phyloP scores from a whole-genome alignment of 2,329 filamentous ascomycete species.

The Pseudogymnoascus sp. region DNA sequence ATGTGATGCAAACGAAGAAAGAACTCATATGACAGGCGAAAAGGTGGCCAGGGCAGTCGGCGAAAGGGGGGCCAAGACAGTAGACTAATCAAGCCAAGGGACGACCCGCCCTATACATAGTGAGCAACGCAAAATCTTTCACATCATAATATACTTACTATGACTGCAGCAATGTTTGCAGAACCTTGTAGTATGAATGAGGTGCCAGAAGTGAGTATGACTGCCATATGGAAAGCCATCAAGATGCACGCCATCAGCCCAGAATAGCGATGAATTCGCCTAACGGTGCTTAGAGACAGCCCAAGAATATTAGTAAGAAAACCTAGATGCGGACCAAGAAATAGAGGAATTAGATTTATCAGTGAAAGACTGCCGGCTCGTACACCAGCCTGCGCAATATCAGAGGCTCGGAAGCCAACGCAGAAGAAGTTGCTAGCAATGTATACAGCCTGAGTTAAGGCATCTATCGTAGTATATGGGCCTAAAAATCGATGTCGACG shows the following conservation, averaged over 20 bases:
- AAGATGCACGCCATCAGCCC: conserved; percentile 15
- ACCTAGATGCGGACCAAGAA: conserved; percentile 18
- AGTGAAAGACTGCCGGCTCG: conserved; percentile 16
- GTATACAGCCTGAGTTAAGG: conserved; percentile 15
- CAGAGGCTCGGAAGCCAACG: conserved; percentile 12
- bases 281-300: conserved; percentile 11
- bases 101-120: no score
- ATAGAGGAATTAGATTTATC: conserved; percentile 18
- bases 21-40: conserved; percentile 12
- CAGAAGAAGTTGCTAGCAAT: conserved; percentile 15
- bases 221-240: conserved; percentile 12
- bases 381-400: conserved; percentile 13
- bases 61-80: conserved; percentile 15
- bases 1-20: conserved; percentile 16
- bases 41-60: no score
- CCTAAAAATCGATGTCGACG: conserved; percentile 14
- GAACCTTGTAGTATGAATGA: no score
- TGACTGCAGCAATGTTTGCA: conserved; percentile 8
- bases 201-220: no score
- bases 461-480: conserved; percentile 13
- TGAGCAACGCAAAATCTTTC: no score
- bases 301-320: conserved; percentile 19
- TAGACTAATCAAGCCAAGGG: conserved; percentile 11
- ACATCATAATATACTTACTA: not conserved
- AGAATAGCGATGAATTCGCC: conserved; percentile 15